Base-by-base conservation (phyloP, 768 basidiomycete genomes). In the Rhodocollybia butyracea region DNA sequence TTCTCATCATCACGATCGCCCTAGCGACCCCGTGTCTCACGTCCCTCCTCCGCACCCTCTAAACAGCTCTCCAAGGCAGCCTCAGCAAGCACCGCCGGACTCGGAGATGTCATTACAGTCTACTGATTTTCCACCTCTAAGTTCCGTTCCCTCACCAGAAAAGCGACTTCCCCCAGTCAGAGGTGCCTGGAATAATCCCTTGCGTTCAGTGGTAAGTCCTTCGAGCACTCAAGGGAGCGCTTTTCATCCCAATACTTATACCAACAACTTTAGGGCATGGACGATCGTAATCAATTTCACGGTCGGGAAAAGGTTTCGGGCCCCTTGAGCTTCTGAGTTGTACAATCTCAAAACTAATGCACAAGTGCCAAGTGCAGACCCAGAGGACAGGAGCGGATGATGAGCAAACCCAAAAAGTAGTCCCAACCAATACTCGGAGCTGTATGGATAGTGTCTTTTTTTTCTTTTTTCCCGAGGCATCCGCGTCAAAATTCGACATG, bases 101-200 rank as follows among this genome's bases (percentile, higher is more conserved):
- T n/a, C n/a, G n/a, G n/a, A n/a, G n/a, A 59, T 70, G 1, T 69
- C 76, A 11, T 74, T 83, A 34, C 81, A 86, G 45, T 65, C 83
- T 5, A 81, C 73, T 3, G 88, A 91, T 68, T 90, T 90, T 60
- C 88, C 88, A 5, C 89, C 89, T 11, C 70, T 90, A 41, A 78
- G 78, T 11, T 71, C 81, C 10, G 65, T 69, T 39, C 73, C 68
- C 5, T 64, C 74, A 21, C 64, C 69, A 21, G 85, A 85, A 67
- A 83, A 78, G 61, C 80, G 80, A 43, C 84, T 84, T 3, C 70
- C 74, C 1, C 79, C 79, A 5, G n/a, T n/a, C n/a, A 74, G 75
- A 27, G 88, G 89, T 24, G 89, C 85, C 22, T 92, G 90, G 90
- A 83, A 79, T 21, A 86, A 84, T 59, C 67, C 80, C 26, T 72